A percentile compares a stretch with the other conserved stretches of the same genome.
These are phyloP conservation scores for Xerocomus spinulosus DNA, from an alignment of 768 basidiomycete genomes.

Conservation along the genomic window DNA sequence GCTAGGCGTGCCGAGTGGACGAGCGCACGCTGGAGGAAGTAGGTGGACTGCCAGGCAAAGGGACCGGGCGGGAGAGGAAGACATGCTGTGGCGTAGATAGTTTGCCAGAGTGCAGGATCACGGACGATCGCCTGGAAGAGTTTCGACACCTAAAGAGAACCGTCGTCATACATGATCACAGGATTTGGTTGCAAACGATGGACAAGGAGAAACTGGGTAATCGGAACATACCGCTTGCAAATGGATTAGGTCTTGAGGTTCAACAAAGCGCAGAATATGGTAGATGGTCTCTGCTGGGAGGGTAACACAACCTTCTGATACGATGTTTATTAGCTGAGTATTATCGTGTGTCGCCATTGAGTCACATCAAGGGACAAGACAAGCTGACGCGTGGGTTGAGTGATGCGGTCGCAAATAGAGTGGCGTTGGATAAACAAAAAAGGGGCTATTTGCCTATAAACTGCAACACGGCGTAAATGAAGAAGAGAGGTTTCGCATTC, in stretches of 20 bases:
- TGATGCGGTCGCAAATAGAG: not conserved
- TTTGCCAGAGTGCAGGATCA: slow-evolving; percentile 14
- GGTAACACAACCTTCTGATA: not conserved
- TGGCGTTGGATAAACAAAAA: not conserved
- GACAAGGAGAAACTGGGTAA: not conserved
- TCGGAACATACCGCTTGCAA: slow-evolving; percentile 10
- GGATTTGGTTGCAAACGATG: not conserved
- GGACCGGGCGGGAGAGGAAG: slow-evolving; percentile 19
- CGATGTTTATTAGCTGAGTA: not conserved
- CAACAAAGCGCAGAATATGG: slow-evolving; percentile 4
- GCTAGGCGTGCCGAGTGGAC: slow-evolving; percentile 13
- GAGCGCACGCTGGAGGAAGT: slow-evolving; percentile 16
- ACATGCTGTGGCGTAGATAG: slow-evolving; percentile 4
- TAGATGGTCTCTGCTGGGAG: slow-evolving; percentile 18
- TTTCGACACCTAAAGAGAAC: slow-evolving; percentile 12
- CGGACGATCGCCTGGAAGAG: slow-evolving; percentile 6
- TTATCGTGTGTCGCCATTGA: slow-evolving; percentile 12
- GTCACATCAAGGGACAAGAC: not conserved
- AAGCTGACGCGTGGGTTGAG: no score
- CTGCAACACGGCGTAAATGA: not conserved
- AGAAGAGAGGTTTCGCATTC: slow-evolving; percentile 6
- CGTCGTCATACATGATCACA: not conserved
- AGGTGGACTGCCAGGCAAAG: slow-evolving; percentile 17
- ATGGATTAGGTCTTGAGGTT: slow-evolving; percentile 13
- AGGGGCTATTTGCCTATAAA: not conserved